Percentiles rank a stretch among this genome's conserved stretches.
Conservation (phyloP, 768 basidiomycete species). For the Serpula lacrymans region DNA sequence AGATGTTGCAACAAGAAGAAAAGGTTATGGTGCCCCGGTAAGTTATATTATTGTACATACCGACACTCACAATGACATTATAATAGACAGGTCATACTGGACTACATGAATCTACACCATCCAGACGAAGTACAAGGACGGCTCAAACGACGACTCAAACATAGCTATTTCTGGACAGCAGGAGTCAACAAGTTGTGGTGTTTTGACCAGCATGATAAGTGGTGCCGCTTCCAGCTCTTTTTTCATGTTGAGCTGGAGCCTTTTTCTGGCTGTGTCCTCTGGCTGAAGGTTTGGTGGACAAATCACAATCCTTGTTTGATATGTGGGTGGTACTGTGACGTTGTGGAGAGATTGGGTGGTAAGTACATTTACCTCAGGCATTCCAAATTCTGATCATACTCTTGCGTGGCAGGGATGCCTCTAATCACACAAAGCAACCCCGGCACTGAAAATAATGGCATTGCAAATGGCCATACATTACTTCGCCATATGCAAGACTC, state of each 20-base stretch:
- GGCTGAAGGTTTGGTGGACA: slow-evolving; percentile 24
- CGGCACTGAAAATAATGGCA: slow-evolving; percentile 39
- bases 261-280: slow-evolving; percentile 15
- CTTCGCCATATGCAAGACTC: slow-evolving; percentile 39
- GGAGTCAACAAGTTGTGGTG: slow-evolving; percentile 38
- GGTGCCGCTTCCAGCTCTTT: slow-evolving; percentile 34
- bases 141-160: slow-evolving; percentile 24
- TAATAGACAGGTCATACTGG: no score
- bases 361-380: no score
- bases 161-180: slow-evolving; percentile 33
- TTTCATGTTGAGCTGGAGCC: slow-evolving; percentile 22
- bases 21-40: slow-evolving; percentile 23
- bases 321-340: slow-evolving; percentile 14
- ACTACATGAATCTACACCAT: no score
- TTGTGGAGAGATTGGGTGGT: slow-evolving; percentile 14
- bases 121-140: no score
- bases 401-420: slow-evolving; percentile 33
- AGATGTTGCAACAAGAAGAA: slow-evolving; percentile 19
- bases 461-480: slow-evolving; percentile 41
- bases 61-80: no score
- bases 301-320: slow-evolving; percentile 21
- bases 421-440: slow-evolving; percentile 42
- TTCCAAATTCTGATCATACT: no score
- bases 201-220: slow-evolving; percentile 48
- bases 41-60: background rate